Base-by-base conservation (phyloP, 371 early-diverging fungal species). In the Mucor lusitanicus region DNA sequence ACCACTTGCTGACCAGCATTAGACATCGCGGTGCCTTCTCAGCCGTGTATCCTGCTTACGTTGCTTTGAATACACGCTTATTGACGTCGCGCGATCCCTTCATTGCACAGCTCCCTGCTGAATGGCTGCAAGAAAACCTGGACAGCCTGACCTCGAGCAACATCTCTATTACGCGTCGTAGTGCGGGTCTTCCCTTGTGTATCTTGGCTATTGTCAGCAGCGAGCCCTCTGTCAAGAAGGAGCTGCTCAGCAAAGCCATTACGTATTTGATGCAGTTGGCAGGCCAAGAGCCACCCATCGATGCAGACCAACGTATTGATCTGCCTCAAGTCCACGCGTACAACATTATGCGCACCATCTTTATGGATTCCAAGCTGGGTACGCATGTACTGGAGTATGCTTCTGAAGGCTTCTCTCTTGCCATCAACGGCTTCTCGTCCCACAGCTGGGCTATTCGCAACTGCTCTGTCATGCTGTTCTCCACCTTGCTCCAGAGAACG, bases 21-120 rank as follows among this genome's bases (percentile, higher is more conserved):
- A 86, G 97, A 19, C 97, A 97, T 64, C 89, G 93, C 35, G 97
- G 97, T 28, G 97, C 97, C 2, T 97, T 97, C 70, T 90, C 93
- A 0, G 91, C 95, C 1, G 94, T 95, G 0, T 90, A 93, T 71
- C 90, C 92, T 13, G 90, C 89, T 25, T 95, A 94, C 64, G 84
- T 90, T 5, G 74, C 77, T 0, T 75, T 96, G 4, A 93, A 94
- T 67, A 78, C 86, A 4, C 76, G 87, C 40, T 78, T 96, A 40
- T 70, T 91, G 46, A 76, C 76, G 23, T 90, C 90, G 1, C 57
- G 78, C 11, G 83, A 81, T 37, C 39, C 78, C 1, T 63, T 70
- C 0, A 68, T 90, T 13, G 72, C 81, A 9, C 74, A 77, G 9
- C 71, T 93, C 3, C 92, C 91, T 17, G 69, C 80, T 7, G 55